Evolutionary conservation across 129 eudicot species (phyloP).

Genomic region (Pittosporum tobira): DNA sequence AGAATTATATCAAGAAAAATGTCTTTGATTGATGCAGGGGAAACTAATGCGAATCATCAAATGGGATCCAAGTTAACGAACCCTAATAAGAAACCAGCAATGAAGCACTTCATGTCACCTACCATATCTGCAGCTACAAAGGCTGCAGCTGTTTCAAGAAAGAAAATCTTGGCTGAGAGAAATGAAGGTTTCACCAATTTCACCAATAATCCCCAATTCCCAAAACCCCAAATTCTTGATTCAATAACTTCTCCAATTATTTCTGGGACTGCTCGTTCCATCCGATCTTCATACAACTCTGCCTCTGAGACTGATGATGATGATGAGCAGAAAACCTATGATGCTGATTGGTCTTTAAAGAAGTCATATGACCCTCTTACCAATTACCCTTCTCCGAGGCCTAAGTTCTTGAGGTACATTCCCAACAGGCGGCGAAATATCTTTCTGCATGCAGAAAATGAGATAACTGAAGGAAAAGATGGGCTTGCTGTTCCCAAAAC

Average conservation of each 20-base stretch:
- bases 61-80: conserved; percentile 28
- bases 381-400: conserved; percentile 77
- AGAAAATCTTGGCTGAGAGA: conserved; percentile 57
- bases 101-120: conserved; percentile 59
- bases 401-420: conserved; percentile 57
- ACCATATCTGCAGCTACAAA: conserved; percentile 66
- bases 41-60: conserved; percentile 38
- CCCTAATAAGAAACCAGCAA: conserved; percentile 17
- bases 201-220: conserved; percentile 6
- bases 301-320: conserved; percentile 7
- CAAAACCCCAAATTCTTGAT: conserved; percentile 18
- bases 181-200: conserved; percentile 24
- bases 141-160: conserved; percentile 35
- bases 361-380: conserved; percentile 60
- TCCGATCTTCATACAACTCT: conserved; percentile 3
- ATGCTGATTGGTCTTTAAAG: conserved; percentile 9
- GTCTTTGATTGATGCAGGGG: conserved; percentile 28
- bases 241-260: conserved; percentile 10
- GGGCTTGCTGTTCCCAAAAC: conserved; percentile 7
- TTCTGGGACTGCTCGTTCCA: conserved; percentile 6
- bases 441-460: conserved; percentile 13
- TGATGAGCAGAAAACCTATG: conserved; percentile 2
- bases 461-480: conserved; percentile 2
- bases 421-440: conserved; percentile 48
- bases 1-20: background rate